Evolutionary conservation across 1,139 yeast species (phyloP).

Genomic region (Kodamaea alishanica): DNA sequence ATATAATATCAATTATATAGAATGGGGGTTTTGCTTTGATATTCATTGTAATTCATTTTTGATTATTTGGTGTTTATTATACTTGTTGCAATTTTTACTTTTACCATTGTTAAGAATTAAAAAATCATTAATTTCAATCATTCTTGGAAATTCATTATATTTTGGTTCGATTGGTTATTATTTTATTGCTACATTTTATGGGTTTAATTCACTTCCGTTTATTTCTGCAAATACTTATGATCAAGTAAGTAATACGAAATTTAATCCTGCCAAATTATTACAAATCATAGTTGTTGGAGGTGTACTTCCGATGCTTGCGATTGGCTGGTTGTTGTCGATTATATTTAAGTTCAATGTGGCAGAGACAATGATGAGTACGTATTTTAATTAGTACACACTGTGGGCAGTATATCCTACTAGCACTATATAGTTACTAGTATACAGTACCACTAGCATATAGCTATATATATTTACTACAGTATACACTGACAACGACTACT

Average conservation of each 20-base stretch:
- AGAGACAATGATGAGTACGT: slow-evolving; percentile 60
- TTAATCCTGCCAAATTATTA: slow-evolving; percentile 39
- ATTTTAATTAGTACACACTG: slow-evolving; percentile 52
- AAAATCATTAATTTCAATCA: slow-evolving; percentile 55
- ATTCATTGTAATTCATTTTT: slow-evolving; percentile 87
- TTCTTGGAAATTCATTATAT: slow-evolving; percentile 77
- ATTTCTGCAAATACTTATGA: slow-evolving; percentile 47
- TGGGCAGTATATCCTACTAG: too few relatives aligned
- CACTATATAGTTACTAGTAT: too few relatives aligned
- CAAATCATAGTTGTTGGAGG: slow-evolving; percentile 41
- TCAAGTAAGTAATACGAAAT: slow-evolving; percentile 29
- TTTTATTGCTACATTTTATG: slow-evolving; percentile 77
- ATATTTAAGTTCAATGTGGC: slow-evolving; percentile 71
- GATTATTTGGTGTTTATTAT: slow-evolving; percentile 73
- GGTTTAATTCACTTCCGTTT: slow-evolving; percentile 81
- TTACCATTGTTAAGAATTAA: slow-evolving; percentile 67
- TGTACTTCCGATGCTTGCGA: slow-evolving; percentile 50
- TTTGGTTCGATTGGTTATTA: slow-evolving; percentile 71
- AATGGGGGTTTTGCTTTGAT: slow-evolving; percentile 94
- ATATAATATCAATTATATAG: slow-evolving; percentile 54
- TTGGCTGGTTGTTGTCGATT: slow-evolving; percentile 56
- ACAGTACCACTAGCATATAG: too few relatives aligned
- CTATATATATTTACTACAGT: neutral
- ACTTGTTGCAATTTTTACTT: slow-evolving; percentile 70
- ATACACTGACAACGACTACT: too few relatives aligned